A percentile compares a stretch with the other conserved stretches of the same genome.
phyloP scores from a whole-genome alignment of 1,284 basidiomycete species.

The Microbotryum saponariae region DNA sequence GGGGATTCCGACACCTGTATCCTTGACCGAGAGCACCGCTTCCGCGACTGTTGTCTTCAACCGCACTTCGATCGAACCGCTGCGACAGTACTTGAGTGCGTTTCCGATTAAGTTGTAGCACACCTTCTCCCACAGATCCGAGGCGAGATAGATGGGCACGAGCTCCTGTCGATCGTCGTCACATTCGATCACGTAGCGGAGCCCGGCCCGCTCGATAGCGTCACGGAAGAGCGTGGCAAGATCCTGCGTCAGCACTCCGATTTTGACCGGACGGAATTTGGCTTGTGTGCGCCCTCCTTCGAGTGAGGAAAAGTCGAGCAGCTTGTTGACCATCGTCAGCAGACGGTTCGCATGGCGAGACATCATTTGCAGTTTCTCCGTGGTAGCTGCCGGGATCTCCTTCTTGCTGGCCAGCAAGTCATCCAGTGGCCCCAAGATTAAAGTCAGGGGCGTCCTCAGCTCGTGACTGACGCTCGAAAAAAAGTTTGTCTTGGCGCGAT shows the following conservation, averaged over 20 bases:
- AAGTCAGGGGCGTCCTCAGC: constrained; percentile 43
- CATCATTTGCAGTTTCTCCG: constrained; percentile 36
- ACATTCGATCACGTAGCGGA: constrained; percentile 41
- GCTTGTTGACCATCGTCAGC: constrained; percentile 29
- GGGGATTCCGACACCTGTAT: constrained; percentile 46
- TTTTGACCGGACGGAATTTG: constrained; percentile 40
- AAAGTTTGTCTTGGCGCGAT: constrained; percentile 40
- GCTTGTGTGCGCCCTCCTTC: constrained; percentile 38
- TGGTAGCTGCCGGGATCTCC: too few species aligned
- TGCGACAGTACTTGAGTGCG: constrained; percentile 35
- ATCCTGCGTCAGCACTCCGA: constrained; percentile 42
- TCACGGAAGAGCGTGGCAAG: constrained; percentile 43
- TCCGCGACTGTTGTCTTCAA: constrained; percentile 21
- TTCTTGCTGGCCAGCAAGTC: constrained; percentile 35
- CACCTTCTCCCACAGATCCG: constrained; percentile 46
- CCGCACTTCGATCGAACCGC: constrained; percentile 30
- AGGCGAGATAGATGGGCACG: constrained; percentile 38
- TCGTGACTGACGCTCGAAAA: constrained; percentile 43
- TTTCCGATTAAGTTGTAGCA: constrained; percentile 44
- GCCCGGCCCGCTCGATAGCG: constrained; percentile 36
- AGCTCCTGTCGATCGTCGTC: constrained; percentile 36
- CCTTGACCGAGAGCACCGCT: constrained; percentile 37
- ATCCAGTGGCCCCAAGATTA: constrained; percentile 38
- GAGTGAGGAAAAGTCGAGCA: constrained; percentile 32
- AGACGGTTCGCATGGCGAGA: constrained; percentile 21